Evolutionary conservation across 805 yeast species (phyloP), one percentile per base, ranked within the genome.

Genomic region (Pichia nanzhaoensis): DNA sequence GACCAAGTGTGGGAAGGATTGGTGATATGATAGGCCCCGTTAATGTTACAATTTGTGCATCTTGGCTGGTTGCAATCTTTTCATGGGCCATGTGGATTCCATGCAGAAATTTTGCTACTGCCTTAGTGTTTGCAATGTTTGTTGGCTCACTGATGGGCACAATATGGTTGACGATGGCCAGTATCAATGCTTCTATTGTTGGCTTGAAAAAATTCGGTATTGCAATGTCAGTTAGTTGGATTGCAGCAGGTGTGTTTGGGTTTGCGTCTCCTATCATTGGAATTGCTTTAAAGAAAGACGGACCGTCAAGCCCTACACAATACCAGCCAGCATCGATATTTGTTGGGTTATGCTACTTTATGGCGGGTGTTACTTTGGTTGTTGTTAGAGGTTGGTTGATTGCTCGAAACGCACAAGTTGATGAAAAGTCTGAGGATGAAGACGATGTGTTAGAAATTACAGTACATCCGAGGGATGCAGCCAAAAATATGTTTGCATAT

Each of bases 221-320:
- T 16, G 73, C 77, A 17, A 68, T 77, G 74, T 51, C 73, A 4
- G 44, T 57, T 5, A 50, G 63, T 21, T 80, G 84, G 84, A 53
- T 70, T 13, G 59, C 70, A 31, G 55, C 73, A 37, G 85, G 82
- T 8, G 47, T 63, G 0, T 64, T 75, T 28, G 77, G 78, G 2
- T 58, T 76, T n/a, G 73, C 69, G 1, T 71, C 85, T 1, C 86
- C 86, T 1, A 70, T 80, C 19, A 72, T 81, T 48, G 86, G 86
- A 5, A 66, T 78, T 16, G 60, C 71, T 6, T 63, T 80, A 39
- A 77, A 76, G 46, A 48, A 48, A 16, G 50, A 54, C 19, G 71
- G 68, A 1, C 55, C 56, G 6, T 32, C 39, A 1, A 67, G 66
- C 34, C 73, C 80, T 6, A 59, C 64, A 8, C 78, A 73, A 52